Conservation (phyloP, 345 rosid species). For the Cochlearia excelsa region DNA sequence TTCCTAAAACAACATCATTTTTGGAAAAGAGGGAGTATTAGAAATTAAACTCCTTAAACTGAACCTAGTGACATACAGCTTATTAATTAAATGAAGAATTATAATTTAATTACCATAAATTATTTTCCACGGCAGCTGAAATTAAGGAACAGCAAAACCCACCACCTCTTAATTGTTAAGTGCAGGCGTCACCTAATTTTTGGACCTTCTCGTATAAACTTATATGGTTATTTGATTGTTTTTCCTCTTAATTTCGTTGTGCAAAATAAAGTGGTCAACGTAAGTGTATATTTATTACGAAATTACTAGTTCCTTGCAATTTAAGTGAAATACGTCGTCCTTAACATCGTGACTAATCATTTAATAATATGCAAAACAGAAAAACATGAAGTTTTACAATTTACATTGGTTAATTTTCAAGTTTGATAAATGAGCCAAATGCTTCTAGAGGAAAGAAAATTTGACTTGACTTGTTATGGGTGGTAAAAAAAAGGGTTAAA, state of each 20-base stretch:
- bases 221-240: not conserved
- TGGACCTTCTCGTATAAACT: too few species aligned
- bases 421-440: conserved; percentile 12
- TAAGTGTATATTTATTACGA: conserved; percentile 21
- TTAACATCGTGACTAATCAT: too few species aligned
- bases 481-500: conserved; percentile 3
- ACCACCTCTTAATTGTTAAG: conserved; percentile 13
- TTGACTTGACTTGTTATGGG: conserved; percentile 40
- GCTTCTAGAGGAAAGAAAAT: conserved; percentile 33
- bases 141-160: conserved; percentile 34
- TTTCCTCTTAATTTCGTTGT: conserved; percentile 16
- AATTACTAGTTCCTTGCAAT: conserved; percentile 15
- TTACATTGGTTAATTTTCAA: conserved; percentile 8
- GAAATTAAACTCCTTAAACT: conserved; percentile 1
- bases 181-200: conserved; percentile 33
- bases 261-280: conserved; percentile 25
- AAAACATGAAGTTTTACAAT: too few species aligned
- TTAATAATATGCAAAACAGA: too few species aligned
- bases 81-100: not conserved
- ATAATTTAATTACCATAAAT: conserved; percentile 10
- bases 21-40: conserved; percentile 27
- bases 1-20: too few species aligned
- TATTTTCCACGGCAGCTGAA: conserved; percentile 40
- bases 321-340: conserved; percentile 14
- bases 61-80: too few species aligned